Conservation (phyloP, 2,329 filamentous ascomycete genomes). For the Acarospora socialis region DNA sequence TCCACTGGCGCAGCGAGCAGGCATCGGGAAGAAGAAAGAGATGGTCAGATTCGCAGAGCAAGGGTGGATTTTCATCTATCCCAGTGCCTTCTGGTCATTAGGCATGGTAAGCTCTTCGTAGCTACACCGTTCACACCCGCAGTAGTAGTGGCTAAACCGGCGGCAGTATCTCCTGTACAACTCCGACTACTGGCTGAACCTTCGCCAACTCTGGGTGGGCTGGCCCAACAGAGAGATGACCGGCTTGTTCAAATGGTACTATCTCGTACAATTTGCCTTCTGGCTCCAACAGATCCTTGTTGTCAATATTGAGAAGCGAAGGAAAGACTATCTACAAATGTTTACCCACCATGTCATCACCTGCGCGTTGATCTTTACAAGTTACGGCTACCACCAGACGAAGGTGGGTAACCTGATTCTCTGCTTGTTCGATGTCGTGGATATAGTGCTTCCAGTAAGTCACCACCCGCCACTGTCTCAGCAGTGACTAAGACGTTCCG, state of each 20-base stretch:
- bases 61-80: slow-evolving; percentile 80
- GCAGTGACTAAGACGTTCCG: slow-evolving; percentile 8
- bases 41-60: slow-evolving; percentile 83
- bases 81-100: slow-evolving; percentile 63
- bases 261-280: slow-evolving; percentile 78
- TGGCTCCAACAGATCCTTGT: slow-evolving; percentile 91
- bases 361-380: slow-evolving; percentile 60
- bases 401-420: slow-evolving; percentile 80
- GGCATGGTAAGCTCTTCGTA: slow-evolving; percentile 78
- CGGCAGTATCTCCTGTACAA: slow-evolving; percentile 62
- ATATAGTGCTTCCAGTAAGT: slow-evolving; percentile 71
- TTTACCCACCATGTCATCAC: slow-evolving; percentile 89
- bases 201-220: slow-evolving; percentile 65
- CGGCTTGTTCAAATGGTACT: slow-evolving; percentile 72
- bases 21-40: slow-evolving; percentile 62
- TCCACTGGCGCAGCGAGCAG: slow-evolving; percentile 58
- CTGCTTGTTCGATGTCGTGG: slow-evolving; percentile 85
- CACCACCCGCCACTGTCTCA: slow-evolving; percentile 2
- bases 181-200: slow-evolving; percentile 64
- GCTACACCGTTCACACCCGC: too few species aligned
- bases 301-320: slow-evolving; percentile 82
- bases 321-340: slow-evolving; percentile 96
- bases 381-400: slow-evolving; percentile 76
- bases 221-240: slow-evolving; percentile 69
- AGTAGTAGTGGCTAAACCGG: too few species aligned